Percentiles rank a stretch among this genome's conserved stretches.
Conservation (phyloP, 192 early-diverging fungal species). For the Backusella westeae region DNA sequence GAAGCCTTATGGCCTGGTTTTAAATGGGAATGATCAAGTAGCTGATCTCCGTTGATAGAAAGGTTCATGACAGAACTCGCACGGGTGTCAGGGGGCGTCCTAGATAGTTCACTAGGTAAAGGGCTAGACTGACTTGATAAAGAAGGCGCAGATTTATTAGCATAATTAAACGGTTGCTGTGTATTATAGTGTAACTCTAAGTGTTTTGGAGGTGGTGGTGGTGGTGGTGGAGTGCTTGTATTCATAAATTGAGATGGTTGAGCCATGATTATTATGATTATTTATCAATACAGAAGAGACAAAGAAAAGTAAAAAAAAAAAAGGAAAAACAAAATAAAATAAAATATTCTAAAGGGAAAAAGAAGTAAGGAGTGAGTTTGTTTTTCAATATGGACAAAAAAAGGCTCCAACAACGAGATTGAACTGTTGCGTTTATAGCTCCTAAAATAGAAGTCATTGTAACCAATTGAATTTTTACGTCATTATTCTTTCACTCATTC, state of each 20-base stretch:
- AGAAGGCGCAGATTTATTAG: conserved; percentile 16
- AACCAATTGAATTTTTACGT: not conserved
- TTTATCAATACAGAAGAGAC: not conserved
- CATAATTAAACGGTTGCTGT: not conserved
- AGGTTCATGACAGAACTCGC: conserved; percentile 30
- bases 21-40: conserved; percentile 57
- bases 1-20: conserved; percentile 58
- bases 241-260: conserved; percentile 11
- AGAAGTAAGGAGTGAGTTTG: conserved; percentile 13
- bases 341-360: not conserved
- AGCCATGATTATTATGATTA: conserved; percentile 1
- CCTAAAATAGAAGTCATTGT: conserved; percentile 2
- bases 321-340: not conserved
- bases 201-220: conserved; percentile 5
- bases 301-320: not conserved
- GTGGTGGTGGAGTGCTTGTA: not conserved
- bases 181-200: conserved; percentile 7
- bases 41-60: conserved; percentile 26
- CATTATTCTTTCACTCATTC: not conserved
- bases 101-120: not conserved
- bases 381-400: conserved; percentile 19
- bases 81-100: conserved; percentile 27
- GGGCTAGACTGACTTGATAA: conserved; percentile 17
- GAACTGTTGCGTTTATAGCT: not conserved
- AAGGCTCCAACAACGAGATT: conserved; percentile 11